Evolutionary conservation across 2,329 filamentous ascomycete species (phyloP), one percentile per base, ranked within the genome.

Genomic region (Emmonsiellopsis sp.): DNA sequence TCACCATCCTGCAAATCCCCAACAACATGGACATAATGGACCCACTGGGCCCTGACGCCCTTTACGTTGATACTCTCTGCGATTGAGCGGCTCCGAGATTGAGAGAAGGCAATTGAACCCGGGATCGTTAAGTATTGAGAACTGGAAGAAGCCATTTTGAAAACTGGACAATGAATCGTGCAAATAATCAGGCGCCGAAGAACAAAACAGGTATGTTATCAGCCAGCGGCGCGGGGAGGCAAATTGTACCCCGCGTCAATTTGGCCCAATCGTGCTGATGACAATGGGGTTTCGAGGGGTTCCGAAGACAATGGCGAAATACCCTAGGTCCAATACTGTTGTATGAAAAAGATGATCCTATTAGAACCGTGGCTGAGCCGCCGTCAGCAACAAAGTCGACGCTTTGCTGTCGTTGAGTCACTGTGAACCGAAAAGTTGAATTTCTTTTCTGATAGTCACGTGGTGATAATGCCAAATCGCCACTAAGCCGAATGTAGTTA

Each of bases 1-100:
- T 83, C 74, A 36, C 73, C 67, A 8, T 71, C 67, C 53, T 69
- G 63, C 49, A 78, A 70, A 48, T 71, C 67, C 43, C 72, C 72
- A 56, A 76, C 75, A 57, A 84, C 74, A 64, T 85, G 77, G 54
- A 87, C 76, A 63, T 87, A 88, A 74, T 88, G 87, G 55, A 76
- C 61, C 65, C 71, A 77, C 60, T 75, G 71, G 43, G 73, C 73
- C 44, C 71, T 67, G 42, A 77, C 68, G 56, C 74, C 70, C 46
- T 66, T 60, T 5, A 70, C 71, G 39, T 70, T 70, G 53, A 76
- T 66, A 52, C 68, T 70, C 14, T 65, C 60, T 50, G 72, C 71
- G 56, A 77, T 65, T 42, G 66, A 68, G 56, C 68, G 67, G 33
- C 71, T 68, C 50, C 73, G 71, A 55, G 74, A 76, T 40, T 66